Evolutionary conservation across 805 yeast genomes (phyloP).

Genomic region (Lipomyces starkeyi): DNA sequence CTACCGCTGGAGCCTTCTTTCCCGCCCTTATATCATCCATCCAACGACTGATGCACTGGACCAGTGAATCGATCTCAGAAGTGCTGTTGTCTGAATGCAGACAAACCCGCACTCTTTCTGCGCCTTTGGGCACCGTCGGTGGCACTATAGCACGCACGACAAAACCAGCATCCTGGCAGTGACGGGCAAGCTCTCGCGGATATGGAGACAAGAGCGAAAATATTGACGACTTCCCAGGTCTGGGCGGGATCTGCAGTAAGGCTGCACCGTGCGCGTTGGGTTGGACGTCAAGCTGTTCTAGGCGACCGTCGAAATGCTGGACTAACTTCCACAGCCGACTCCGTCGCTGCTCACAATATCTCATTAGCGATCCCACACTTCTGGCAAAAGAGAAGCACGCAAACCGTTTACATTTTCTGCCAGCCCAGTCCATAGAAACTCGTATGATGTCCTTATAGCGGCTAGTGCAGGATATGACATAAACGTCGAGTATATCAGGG

Average conservation of each 20-base stretch:
- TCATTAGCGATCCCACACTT: neutral
- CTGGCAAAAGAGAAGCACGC: neutral
- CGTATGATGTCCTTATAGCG: slow-evolving; percentile 37
- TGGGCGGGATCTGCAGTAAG: slow-evolving; percentile 7
- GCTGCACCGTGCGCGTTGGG: neutral
- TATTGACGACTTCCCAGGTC: slow-evolving; percentile 21
- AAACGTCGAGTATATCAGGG: slow-evolving; percentile 40
- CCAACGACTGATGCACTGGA: slow-evolving; percentile 5
- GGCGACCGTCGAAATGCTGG: slow-evolving; percentile 4
- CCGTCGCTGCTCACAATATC: neutral
- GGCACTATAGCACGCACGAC: slow-evolving; percentile 40
- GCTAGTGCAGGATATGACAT: slow-evolving; percentile 32
- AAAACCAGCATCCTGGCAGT: slow-evolving; percentile 38
- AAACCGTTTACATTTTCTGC: neutral
- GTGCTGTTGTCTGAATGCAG: slow-evolving; percentile 37
- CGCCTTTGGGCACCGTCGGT: slow-evolving; percentile 42
- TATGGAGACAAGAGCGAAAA: slow-evolving; percentile 27
- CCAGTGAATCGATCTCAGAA: slow-evolving; percentile 8
- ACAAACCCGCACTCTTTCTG: slow-evolving; percentile 40
- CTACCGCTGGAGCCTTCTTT: neutral
- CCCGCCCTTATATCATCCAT: neutral
- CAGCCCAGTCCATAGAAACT: slow-evolving; percentile 13
- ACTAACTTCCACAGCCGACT: slow-evolving; percentile 13
- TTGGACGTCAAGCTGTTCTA: slow-evolving; percentile 1
- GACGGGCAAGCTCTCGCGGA: slow-evolving; percentile 36